Evolutionary conservation across 208 protist species (phyloP).

Genomic region (Crithidia brevicula): DNA sequence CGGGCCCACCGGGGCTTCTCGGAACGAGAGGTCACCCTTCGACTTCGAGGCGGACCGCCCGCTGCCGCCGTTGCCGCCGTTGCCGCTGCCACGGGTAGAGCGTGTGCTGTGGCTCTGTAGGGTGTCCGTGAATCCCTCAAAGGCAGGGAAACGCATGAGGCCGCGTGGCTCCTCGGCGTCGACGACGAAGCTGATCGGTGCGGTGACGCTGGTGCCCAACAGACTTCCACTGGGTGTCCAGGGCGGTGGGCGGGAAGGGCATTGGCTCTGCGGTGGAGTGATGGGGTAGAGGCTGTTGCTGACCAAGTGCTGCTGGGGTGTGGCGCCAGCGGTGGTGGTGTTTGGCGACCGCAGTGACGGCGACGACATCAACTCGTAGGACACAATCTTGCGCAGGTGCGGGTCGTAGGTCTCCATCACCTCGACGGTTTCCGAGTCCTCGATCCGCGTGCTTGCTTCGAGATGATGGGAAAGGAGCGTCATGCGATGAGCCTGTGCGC

Average conservation of each 20-base stretch:
- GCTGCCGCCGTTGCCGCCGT: not conserved
- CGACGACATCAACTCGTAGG: not conserved
- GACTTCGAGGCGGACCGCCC: not conserved
- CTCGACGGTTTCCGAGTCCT: not conserved
- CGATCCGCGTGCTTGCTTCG: not conserved
- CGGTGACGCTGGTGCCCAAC: not conserved
- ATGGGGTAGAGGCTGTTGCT: not conserved
- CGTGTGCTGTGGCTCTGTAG: not conserved
- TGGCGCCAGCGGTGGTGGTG: not conserved
- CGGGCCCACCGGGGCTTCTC: not conserved
- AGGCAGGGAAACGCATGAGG: constrained; percentile 5
- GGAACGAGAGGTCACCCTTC: not conserved
- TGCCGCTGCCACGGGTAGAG: not conserved
- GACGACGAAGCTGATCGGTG: not conserved
- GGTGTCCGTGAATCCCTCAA: not conserved
- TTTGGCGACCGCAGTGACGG: not conserved
- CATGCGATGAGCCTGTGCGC: not conserved
- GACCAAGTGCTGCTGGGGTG: not conserved
- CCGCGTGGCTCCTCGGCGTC: not conserved
- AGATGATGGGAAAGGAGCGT: not conserved
- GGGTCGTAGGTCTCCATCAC: not conserved
- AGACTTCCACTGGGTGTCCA: not conserved
- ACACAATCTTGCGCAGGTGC: not conserved
- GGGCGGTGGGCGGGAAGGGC: not conserved
- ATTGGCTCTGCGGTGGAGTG: not conserved